Evolutionary conservation across 371 early-diverging fungal species (phyloP).

Genomic region (Conidiobolus coronatus): DNA sequence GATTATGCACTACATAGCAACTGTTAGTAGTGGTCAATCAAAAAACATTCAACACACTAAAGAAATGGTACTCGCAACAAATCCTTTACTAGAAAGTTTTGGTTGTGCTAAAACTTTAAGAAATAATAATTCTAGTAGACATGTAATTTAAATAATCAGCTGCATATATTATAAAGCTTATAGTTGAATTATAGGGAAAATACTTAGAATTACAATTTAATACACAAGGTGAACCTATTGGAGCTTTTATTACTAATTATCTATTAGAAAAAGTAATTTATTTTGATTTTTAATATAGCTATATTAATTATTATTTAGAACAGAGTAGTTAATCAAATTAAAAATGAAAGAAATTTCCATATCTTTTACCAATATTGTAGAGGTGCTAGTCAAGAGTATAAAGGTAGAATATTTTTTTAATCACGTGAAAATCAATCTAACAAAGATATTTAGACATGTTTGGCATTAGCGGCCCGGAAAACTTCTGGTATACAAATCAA

Average conservation of each 20-base stretch:
- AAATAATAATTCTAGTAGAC: conserved; percentile 97
- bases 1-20: conserved; percentile 94
- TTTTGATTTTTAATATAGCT: neutral
- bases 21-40: conserved; percentile 59
- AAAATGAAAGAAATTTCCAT: conserved; percentile 94
- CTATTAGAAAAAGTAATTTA: conserved; percentile 78
- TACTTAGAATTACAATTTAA: conserved; percentile 97
- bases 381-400: conserved; percentile 45
- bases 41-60: conserved; percentile 77
- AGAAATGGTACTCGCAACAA: conserved; percentile 87
- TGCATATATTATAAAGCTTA: neutral
- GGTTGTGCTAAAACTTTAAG: conserved; percentile 98
- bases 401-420: conserved; percentile 14
- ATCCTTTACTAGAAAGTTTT: conserved; percentile 95
- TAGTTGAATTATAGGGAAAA: conserved; percentile 48
- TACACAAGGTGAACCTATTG: conserved; percentile 74
- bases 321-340: conserved; percentile 89
- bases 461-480: conserved; percentile 60
- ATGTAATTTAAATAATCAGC: conserved; percentile 27
- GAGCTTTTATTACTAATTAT: conserved; percentile 95
- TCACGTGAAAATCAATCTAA: neutral
- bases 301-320: conserved; percentile 15
- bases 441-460: conserved; percentile 23
- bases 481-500: conserved; percentile 47
- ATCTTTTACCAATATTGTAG: conserved; percentile 83